Conservation (phyloP, 2,329 filamentous ascomycete species). For the Diaporthe vaccinii region DNA sequence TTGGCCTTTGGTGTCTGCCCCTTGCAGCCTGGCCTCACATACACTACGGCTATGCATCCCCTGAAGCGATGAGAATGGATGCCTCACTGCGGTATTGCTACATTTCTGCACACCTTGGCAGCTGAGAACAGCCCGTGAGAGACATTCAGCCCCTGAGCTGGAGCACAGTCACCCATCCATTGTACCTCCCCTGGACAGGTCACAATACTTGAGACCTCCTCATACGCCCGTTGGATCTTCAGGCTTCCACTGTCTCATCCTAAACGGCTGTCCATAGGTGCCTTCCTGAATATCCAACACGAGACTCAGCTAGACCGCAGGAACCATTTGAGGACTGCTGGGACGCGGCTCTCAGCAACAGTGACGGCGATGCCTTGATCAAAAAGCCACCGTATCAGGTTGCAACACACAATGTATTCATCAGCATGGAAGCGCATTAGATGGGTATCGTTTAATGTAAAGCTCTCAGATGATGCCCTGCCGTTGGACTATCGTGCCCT, state of each 20-base stretch:
- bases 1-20: background rate
- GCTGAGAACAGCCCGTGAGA: background rate
- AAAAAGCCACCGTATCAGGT: background rate
- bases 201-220: background rate
- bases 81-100: background rate
- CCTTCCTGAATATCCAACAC: background rate
- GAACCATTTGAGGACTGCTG: background rate
- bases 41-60: background rate
- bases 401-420: background rate
- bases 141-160: background rate
- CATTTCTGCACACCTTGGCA: background rate
- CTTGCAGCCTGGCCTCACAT: background rate
- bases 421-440: background rate
- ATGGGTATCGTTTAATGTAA: conserved; percentile 5
- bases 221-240: background rate
- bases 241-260: background rate
- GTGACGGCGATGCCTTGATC: background rate
- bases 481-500: conserved; percentile 40
- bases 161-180: background rate
- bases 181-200: background rate
- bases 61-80: background rate
- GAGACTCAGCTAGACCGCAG: background rate
- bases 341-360: too few relatives aligned
- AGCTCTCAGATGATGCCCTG: background rate
- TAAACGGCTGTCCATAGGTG: background rate